These are phyloP conservation scores for Puccinia hordei DNA, from an alignment of 1,284 basidiomycete species.

Conservation along the genomic window DNA sequence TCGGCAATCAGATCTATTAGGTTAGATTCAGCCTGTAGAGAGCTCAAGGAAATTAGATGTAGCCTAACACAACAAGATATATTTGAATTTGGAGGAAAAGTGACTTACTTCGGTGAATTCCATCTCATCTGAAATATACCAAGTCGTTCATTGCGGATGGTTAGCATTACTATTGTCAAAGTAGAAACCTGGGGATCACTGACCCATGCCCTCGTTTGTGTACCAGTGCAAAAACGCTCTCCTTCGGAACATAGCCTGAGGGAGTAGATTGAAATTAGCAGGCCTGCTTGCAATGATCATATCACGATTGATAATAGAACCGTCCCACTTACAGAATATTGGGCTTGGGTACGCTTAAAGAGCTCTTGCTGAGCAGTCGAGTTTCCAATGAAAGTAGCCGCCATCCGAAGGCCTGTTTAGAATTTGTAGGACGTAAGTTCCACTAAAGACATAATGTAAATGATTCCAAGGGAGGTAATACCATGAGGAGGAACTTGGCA, in stretches of 20 bases:
- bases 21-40: slow-evolving; percentile 38
- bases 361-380: slow-evolving; percentile 59
- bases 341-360: slow-evolving; percentile 48
- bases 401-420: slow-evolving; percentile 57
- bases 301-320: slow-evolving; percentile 41
- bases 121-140: slow-evolving; percentile 57
- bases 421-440: background rate
- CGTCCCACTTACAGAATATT: slow-evolving; percentile 35
- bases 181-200: background rate
- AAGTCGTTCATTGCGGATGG: background rate
- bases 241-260: slow-evolving; percentile 59
- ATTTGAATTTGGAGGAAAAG: slow-evolving; percentile 53
- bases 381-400: slow-evolving; percentile 60
- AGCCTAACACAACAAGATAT: background rate
- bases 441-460: background rate
- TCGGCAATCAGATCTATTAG: slow-evolving; percentile 58
- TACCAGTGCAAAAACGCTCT: slow-evolving; percentile 61
- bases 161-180: background rate
- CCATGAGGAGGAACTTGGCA: slow-evolving; percentile 55
- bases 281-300: background rate
- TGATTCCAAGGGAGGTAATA: background rate
- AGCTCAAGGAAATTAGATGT: background rate
- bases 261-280: slow-evolving; percentile 56
- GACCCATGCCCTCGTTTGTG: slow-evolving; percentile 60
- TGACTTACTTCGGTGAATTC: slow-evolving; percentile 60